A percentile compares a stretch with the other conserved stretches of the same genome.
Evolutionary conservation across 306 rosid species (phyloP).

Genomic region (Gastrolobium villosum): DNA sequence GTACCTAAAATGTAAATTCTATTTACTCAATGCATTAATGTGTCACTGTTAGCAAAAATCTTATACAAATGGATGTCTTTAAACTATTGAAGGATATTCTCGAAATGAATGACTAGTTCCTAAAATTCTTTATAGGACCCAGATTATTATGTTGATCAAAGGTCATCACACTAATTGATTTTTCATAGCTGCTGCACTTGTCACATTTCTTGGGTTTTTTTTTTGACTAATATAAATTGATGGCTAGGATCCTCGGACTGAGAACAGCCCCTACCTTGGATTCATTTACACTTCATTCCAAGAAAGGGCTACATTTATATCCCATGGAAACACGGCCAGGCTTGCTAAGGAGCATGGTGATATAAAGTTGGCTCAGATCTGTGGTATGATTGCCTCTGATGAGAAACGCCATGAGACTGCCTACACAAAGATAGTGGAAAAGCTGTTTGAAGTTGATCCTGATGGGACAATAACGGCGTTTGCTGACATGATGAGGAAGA

Average conservation of each 20-base stretch:
- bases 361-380: constrained; percentile 85
- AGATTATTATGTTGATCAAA: constrained; percentile 2
- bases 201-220: constrained; percentile 15
- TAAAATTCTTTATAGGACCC: background rate
- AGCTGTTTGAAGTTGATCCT: constrained; percentile 89
- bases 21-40: constrained; percentile 1
- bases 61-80: background rate
- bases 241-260: constrained; percentile 85
- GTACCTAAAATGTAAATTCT: constrained; percentile 18
- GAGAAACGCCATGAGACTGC: constrained; percentile 97
- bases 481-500: constrained; percentile 98
- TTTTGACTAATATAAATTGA: constrained; percentile 31
- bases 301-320: constrained; percentile 92
- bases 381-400: constrained; percentile 88
- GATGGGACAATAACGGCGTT: constrained; percentile 78
- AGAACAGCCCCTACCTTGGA: constrained; percentile 90
- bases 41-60: background rate
- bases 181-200: constrained; percentile 13
- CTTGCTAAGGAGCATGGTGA: constrained; percentile 88
- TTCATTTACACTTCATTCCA: constrained; percentile 94
- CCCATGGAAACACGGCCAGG: constrained; percentile 98
- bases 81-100: constrained; percentile 23
- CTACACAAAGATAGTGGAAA: constrained; percentile 86
- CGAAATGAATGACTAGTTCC: constrained; percentile 10
- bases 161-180: background rate